A percentile compares a stretch with the other conserved stretches of the same genome.
phyloP scores from a whole-genome alignment of 2,329 filamentous ascomycete species.

The Sordariomycetes sp. region DNA sequence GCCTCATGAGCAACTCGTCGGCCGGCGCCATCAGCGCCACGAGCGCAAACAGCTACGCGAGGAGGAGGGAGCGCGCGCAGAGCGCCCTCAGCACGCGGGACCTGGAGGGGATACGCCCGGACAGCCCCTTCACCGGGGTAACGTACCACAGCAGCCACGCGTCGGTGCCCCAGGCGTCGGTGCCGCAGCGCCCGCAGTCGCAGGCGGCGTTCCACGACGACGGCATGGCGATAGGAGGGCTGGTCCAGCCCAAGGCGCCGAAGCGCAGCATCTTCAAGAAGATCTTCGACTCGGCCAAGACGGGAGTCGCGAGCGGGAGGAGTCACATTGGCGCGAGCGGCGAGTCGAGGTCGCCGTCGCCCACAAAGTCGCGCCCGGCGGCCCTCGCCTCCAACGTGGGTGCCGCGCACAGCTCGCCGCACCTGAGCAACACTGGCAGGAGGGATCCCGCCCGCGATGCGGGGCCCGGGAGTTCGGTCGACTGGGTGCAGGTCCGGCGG shows the following conservation, averaged over 20 bases:
- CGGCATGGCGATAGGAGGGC: constrained; percentile 59
- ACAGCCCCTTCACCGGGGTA: constrained; percentile 60
- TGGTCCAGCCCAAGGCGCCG: constrained; percentile 62
- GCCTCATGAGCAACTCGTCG: constrained; percentile 86
- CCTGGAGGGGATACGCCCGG: constrained; percentile 39
- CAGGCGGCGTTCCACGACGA: constrained; percentile 55
- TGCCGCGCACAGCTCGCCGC: constrained; percentile 2
- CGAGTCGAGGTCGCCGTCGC: constrained; percentile 23
- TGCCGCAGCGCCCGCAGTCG: constrained; percentile 44
- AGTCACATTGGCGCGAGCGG: constrained; percentile 63
- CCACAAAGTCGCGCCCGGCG: constrained; percentile 21
- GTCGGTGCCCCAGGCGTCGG: constrained; percentile 36
- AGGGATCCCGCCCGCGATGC: constrained; percentile 51
- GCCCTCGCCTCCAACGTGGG: not conserved
- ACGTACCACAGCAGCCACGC: constrained; percentile 86
- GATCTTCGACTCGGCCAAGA: constrained; percentile 88
- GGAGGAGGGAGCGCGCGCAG: constrained; percentile 52
- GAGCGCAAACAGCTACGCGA: constrained; percentile 83
- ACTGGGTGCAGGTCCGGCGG: constrained; percentile 95
- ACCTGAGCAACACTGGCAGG: not conserved
- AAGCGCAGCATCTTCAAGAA: constrained; percentile 92
- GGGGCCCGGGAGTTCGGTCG: constrained; percentile 49
- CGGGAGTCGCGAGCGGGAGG: constrained; percentile 77
- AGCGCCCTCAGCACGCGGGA: constrained; percentile 52
- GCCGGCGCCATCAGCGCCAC: constrained; percentile 88